Conservation (phyloP, 495 filamentous ascomycete genomes). For the Cladorrhinum samala region DNA sequence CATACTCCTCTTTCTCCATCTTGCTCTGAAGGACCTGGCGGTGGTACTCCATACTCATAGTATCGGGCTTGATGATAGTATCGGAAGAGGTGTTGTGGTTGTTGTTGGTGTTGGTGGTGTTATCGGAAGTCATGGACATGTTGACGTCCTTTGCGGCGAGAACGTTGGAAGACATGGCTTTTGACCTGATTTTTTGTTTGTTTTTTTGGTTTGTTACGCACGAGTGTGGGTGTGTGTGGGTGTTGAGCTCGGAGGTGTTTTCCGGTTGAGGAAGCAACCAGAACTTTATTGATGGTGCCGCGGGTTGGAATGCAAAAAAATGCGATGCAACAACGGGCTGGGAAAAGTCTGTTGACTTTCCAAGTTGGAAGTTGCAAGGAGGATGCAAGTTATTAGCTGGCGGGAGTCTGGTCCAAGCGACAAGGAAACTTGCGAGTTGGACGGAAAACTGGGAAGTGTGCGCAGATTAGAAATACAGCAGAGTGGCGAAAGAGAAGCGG, state of each 20-base stretch:
- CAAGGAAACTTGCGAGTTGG: too few relatives aligned
- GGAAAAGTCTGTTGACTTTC: neutral
- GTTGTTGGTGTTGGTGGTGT: slow-evolving; percentile 11
- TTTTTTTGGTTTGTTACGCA: neutral
- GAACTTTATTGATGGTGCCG: neutral
- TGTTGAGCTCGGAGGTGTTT: neutral
- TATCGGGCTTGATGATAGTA: slow-evolving; percentile 34
- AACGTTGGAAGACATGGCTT: slow-evolving; percentile 36
- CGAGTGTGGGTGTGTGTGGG: neutral
- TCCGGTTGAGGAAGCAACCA: neutral
- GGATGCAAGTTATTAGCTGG: too few relatives aligned
- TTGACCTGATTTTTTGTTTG: neutral
- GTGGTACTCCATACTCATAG: slow-evolving; percentile 72
- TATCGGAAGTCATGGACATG: slow-evolving; percentile 27
- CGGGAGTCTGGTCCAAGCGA: too few relatives aligned
- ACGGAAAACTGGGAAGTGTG: too few relatives aligned
- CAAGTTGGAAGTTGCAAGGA: too few relatives aligned
- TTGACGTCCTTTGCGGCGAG: slow-evolving; percentile 57
- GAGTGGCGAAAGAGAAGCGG: neutral
- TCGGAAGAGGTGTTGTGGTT: slow-evolving; percentile 20
- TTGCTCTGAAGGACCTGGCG: slow-evolving; percentile 69
- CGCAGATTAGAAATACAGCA: neutral
- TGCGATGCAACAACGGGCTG: neutral
- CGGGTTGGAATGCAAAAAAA: neutral
- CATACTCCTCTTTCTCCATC: slow-evolving; percentile 63